Base-by-base conservation (phyloP, 2,329 filamentous ascomycete species). In the Periconia sp. region DNA sequence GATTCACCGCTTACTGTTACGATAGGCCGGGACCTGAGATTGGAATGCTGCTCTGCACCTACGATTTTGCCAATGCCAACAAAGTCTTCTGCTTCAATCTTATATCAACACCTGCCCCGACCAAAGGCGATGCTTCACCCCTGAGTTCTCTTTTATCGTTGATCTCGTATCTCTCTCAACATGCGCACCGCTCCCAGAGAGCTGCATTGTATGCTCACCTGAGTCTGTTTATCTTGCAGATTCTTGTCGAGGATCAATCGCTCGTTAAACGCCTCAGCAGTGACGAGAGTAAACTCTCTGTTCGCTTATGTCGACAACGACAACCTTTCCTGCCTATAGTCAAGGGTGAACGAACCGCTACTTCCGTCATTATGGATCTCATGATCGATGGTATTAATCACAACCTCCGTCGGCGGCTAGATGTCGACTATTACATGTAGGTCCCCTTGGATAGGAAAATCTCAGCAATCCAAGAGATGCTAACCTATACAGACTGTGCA, bases 31-130 rank as follows among this genome's bases (percentile, higher is more conserved):
- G 87, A 2, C 83, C 87, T 54, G 87, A 92, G 71, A 89, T 91
- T 15, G 87, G 92, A 5, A 81, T 95, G 2, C 77, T 97, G 3
- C 81, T 99, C 33, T 87, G 91, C 0, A 88, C 91, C 0, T 99
- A 97, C 71, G 94, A 97, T 71, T 97, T 97, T 70, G 86, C 87
- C 2, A 89, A 96, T 68, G 89, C 92, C 33, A 99, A 97, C 78
- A 97, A 97, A 75, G 81, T 97, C 9, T 97, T 99, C 74, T 93
- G 91, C 72, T 89, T 90, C 71, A 92, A 89, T 63, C 76, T 99
- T 42, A 85, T 96, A 48, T 87, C 85, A 2, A 70, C 85, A 20
- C 68, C 82, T 6, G 75, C 85, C 1, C 85, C 86, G 23, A 75
- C 74, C 46, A 87, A 87, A 62, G 84, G 81, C 41, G 80, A 84